Conservation (phyloP, 352 stramenopile genomes). For the Phytophthora niederhauseri region DNA sequence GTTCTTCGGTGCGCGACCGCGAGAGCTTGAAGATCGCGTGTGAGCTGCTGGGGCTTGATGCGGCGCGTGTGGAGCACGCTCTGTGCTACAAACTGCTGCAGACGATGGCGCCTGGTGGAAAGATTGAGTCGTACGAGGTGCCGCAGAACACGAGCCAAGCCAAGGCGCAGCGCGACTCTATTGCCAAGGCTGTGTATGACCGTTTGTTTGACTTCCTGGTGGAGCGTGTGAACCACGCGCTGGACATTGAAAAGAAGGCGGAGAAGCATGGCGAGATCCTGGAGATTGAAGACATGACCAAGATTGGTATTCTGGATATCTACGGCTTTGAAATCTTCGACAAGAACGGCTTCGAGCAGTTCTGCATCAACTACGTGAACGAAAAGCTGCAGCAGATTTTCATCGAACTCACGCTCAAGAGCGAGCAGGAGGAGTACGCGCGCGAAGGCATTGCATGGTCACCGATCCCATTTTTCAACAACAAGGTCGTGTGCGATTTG, state of each 20-base stretch:
- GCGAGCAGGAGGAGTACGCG: conserved; percentile 96
- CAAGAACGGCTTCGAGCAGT: conserved; percentile 95
- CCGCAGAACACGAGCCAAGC: conserved; percentile 90
- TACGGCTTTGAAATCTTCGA: conserved; percentile 98
- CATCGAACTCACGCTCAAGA: conserved; percentile 92
- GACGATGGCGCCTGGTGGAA: conserved; percentile 85
- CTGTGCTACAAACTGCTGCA: conserved; percentile 88
- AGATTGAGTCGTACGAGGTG: conserved; percentile 88
- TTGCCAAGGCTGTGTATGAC: conserved; percentile 97
- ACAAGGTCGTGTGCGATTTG: conserved; percentile 90
- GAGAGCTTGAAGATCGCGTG: conserved; percentile 71
- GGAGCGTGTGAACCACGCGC: conserved; percentile 86
- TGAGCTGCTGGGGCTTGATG: conserved; percentile 71
- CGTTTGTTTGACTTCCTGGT: conserved; percentile 98
- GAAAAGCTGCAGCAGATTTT: conserved; percentile 95
- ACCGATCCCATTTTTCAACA: conserved; percentile 95
- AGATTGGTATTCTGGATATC: conserved; percentile 95
- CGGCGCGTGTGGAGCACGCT: conserved; percentile 62
- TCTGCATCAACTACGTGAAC: conserved; percentile 97
- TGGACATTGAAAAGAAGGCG: conserved; percentile 85
- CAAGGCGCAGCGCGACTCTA: conserved; percentile 92
- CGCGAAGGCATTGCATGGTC: conserved; percentile 93
- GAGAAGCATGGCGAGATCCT: conserved; percentile 82
- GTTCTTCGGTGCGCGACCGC: conserved; percentile 53
- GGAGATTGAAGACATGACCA: conserved; percentile 77